Conservation (phyloP, 176 grass and related monocot genomes). For the Oryza punctata region DNA sequence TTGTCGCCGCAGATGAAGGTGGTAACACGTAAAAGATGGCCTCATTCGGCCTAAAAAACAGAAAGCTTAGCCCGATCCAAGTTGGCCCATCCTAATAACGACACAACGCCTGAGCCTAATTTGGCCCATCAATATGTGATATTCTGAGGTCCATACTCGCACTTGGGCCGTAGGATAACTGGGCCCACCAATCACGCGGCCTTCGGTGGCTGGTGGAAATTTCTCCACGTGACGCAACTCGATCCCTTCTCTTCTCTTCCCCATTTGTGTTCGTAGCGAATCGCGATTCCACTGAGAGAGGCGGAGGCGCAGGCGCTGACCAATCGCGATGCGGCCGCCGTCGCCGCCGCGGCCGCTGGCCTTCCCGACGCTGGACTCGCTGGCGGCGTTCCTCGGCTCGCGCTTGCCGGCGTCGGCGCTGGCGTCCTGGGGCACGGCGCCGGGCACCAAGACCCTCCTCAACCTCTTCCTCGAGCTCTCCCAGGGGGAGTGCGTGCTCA, state of each 20-base stretch:
- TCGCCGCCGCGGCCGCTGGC: slow-evolving; percentile 50
- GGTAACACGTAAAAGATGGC: no score
- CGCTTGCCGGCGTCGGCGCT: slow-evolving; percentile 50
- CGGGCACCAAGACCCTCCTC: slow-evolving; percentile 73
- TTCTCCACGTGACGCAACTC: background rate
- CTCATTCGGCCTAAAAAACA: no score
- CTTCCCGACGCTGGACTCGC: slow-evolving; percentile 72
- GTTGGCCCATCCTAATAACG: no score
- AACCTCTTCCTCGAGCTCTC: slow-evolving; percentile 91
- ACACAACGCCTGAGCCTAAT: no score
- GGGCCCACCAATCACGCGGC: background rate
- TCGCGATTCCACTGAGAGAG: background rate
- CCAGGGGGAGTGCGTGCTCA: slow-evolving; percentile 68
- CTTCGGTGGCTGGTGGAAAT: background rate
- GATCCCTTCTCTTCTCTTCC: background rate
- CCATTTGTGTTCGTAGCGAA: background rate
- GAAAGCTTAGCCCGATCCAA: no score
- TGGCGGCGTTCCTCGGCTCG: slow-evolving; percentile 60
- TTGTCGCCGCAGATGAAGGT: no score
- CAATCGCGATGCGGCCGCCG: slow-evolving; percentile 36
- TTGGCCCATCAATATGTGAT: no score
- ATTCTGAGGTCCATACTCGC: no score
- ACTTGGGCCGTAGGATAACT: background rate
- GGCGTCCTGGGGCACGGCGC: slow-evolving; percentile 63
- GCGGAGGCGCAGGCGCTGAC: background rate